phyloP scores from a whole-genome alignment of 129 eudicot genomes.

The Centella asiatica region DNA sequence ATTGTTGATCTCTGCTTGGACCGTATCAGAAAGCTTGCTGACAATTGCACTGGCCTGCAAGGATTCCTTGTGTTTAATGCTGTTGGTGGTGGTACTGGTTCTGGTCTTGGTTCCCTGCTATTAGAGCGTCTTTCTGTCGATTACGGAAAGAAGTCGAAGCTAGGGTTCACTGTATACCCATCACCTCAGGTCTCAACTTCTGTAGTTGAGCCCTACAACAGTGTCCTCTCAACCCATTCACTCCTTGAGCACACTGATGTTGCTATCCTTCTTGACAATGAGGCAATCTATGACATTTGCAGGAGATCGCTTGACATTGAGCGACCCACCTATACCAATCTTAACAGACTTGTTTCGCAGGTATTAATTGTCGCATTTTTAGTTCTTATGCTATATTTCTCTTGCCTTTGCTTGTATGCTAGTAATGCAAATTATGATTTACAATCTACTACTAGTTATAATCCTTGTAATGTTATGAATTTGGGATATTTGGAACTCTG shows the following conservation, averaged over 20 bases:
- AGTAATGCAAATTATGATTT: too few species aligned
- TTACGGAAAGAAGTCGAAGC: conserved; percentile 67
- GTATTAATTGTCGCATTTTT: conserved; percentile 5
- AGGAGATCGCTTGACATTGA: conserved; percentile 70
- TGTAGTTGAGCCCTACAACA: conserved; percentile 72
- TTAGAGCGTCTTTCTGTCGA: conserved; percentile 62
- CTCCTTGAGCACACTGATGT: conserved; percentile 69
- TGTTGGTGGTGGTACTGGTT: conserved; percentile 75
- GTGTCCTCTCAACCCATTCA: conserved; percentile 69
- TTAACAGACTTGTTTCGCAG: conserved; percentile 62
- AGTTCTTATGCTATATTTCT: neutral
- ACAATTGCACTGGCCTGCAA: conserved; percentile 73
- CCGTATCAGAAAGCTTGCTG: conserved; percentile 66
- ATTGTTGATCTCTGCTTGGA: conserved; percentile 68
- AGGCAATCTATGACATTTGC: conserved; percentile 70
- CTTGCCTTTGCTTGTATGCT: too few species aligned
- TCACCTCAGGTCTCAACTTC: conserved; percentile 79
- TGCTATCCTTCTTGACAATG: conserved; percentile 61
- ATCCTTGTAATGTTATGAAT: too few species aligned
- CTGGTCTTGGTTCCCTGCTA: conserved; percentile 66
- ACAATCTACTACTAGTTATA: too few species aligned
- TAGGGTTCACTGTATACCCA: conserved; percentile 66
- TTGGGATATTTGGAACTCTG: too few species aligned
- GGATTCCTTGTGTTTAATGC: conserved; percentile 71
- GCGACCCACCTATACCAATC: conserved; percentile 69